Evolutionary conservation across 2,329 filamentous ascomycete species (phyloP).

Genomic region (Colletotrichum liaoningense): DNA sequence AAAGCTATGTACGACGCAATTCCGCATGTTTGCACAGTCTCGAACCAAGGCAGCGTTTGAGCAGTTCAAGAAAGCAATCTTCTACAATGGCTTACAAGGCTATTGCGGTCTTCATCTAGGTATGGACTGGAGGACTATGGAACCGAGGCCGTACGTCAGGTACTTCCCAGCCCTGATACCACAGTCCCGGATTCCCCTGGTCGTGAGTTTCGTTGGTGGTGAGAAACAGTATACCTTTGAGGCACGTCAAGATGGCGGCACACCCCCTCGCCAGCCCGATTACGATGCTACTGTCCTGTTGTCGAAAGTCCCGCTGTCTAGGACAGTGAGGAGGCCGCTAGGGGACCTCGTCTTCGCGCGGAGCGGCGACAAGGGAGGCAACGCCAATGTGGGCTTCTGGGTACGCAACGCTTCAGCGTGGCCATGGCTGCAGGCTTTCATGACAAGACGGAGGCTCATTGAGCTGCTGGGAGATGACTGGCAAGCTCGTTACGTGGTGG

Average conservation of each 20-base stretch:
- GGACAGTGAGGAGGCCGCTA: constrained; percentile 39
- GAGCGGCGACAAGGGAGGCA: constrained; percentile 48
- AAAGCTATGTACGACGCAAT: constrained; percentile 51
- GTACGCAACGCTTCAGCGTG: constrained; percentile 51
- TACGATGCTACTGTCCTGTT: background rate
- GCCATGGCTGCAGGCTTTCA: constrained; percentile 51
- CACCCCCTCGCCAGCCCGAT: constrained; percentile 3
- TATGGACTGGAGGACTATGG: constrained; percentile 50
- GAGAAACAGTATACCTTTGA: constrained; percentile 10
- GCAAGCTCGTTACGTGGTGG: constrained; percentile 50
- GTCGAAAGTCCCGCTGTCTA: background rate
- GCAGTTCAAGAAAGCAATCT: constrained; percentile 39
- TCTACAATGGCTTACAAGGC: constrained; percentile 46
- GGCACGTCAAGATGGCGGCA: background rate
- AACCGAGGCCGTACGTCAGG: constrained; percentile 43
- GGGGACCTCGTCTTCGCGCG: constrained; percentile 46
- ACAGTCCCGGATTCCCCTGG: constrained; percentile 33
- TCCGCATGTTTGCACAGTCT: constrained; percentile 54
- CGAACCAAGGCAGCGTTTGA: constrained; percentile 37
- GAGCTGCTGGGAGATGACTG: constrained; percentile 57
- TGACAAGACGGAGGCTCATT: constrained; percentile 50
- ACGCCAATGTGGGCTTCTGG: constrained; percentile 49
- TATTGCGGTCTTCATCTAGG: constrained; percentile 47
- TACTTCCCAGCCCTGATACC: constrained; percentile 47
- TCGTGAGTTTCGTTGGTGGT: constrained; percentile 38